Evolutionary conservation across 2,329 filamentous ascomycete genomes (phyloP), one percentile per base, ranked within the genome.

Genomic region (Epichloe glyceriae): DNA sequence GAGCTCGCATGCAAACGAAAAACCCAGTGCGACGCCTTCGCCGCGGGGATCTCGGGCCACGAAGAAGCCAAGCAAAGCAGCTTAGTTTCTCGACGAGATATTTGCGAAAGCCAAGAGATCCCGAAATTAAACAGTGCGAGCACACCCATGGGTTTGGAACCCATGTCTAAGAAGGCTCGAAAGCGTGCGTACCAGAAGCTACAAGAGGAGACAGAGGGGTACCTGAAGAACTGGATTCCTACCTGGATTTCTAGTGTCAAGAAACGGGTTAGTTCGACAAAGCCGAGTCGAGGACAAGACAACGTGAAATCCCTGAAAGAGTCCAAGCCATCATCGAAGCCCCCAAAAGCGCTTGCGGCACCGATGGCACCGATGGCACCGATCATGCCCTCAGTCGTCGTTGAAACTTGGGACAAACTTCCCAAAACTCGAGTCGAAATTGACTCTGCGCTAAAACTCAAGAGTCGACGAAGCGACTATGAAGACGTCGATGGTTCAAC

Each of bases 141-240:
- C 34, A 12, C 22, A 4, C 33, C 19, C 3, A 26, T 12, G 42
- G 11, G 15, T 3, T 15, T n/a, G 34, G 19, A 3, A 22, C 44
- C 44, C 17, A 5, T 12, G 2, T 22, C 33, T 4, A 22, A 46
- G n/a, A 46, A n/a, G 12, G 10, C 44, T 15, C 44, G 33, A 37
- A 41, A 42, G 39, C 47, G 47, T 30, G 47, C 47, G n/a, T 49
- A 37, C 11, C 40, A 49, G 46, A 40, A 40, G 19, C 46, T 49
- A 5, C 41, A 49, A 30, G 22, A 49, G 11, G 46, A 52, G 40
- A 19, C 50, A 34, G 41, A 42, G 10, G 11, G 33, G 2, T 48
- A 45, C 7, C 40, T 48, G 22, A 44, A 41, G 6, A 40, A 33
- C 19, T 48, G 33, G 40, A 40, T 19, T 8, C 42, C 44, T 11